A percentile compares a stretch with the other conserved stretches of the same genome.
phyloP scores from a whole-genome alignment of 2,329 filamentous ascomycete species.

The Alternaria angustiovoidea region DNA sequence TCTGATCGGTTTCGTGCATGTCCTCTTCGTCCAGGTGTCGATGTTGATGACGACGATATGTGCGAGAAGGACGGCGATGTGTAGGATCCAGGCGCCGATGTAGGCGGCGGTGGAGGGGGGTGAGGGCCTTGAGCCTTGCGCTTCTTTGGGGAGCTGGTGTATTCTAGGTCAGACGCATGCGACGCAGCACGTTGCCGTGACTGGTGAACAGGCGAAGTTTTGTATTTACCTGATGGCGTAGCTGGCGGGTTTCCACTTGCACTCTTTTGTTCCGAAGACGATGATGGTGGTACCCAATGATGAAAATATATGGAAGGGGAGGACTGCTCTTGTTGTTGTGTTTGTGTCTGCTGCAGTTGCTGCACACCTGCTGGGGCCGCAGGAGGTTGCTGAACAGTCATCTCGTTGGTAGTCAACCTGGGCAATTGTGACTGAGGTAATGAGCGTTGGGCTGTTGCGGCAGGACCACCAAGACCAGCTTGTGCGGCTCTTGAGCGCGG shows the following conservation, averaged over 20 bases:
- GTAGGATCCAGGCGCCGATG: slow-evolving; percentile 58
- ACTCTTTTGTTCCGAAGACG: slow-evolving; percentile 62
- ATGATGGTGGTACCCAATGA: slow-evolving; percentile 82
- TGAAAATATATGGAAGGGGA: slow-evolving; percentile 88
- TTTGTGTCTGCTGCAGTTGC: slow-evolving; percentile 58
- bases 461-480: slow-evolving; percentile 40
- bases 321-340: slow-evolving; percentile 67
- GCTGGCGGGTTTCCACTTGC: slow-evolving; percentile 70
- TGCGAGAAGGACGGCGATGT: slow-evolving; percentile 62
- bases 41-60: slow-evolving; percentile 63
- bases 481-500: slow-evolving; percentile 46
- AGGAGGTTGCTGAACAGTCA: slow-evolving; percentile 59
- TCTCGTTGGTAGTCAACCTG: slow-evolving; percentile 61
- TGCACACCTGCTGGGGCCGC: slow-evolving; percentile 50
- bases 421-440: slow-evolving; percentile 58
- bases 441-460: slow-evolving; percentile 55
- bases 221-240: slow-evolving; percentile 72
- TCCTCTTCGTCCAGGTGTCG: slow-evolving; percentile 64
- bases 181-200: slow-evolving; percentile 59
- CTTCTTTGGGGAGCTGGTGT: slow-evolving; percentile 82
- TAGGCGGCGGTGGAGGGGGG: slow-evolving; percentile 60
- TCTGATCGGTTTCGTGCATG: slow-evolving; percentile 74
- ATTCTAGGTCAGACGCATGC: slow-evolving; percentile 64
- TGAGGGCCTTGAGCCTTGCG: slow-evolving; percentile 73
- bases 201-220: slow-evolving; percentile 51